Evolutionary conservation across 768 basidiomycete genomes (phyloP).

Genomic region (Suillus cothurnatus): DNA sequence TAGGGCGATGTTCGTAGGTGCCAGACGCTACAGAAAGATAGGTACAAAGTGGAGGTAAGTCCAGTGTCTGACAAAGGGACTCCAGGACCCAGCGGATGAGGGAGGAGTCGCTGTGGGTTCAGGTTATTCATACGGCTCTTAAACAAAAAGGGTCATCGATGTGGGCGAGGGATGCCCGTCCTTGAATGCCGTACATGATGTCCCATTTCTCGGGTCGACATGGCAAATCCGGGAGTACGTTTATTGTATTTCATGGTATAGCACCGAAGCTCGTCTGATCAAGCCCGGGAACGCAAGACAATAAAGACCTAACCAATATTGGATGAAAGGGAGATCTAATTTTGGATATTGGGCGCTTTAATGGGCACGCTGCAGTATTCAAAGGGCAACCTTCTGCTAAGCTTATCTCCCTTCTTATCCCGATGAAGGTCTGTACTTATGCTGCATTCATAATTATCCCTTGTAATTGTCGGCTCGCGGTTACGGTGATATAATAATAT

Average conservation of each 20-base stretch:
- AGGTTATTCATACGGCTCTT: conserved; percentile 13
- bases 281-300: conserved; percentile 8
- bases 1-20: conserved; percentile 18
- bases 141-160: conserved; percentile 12
- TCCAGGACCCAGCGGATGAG: conserved; percentile 20
- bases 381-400: not conserved
- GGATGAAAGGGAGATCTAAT: conserved; percentile 14
- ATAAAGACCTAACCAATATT: conserved; percentile 11
- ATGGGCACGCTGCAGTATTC: not conserved
- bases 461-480: not conserved
- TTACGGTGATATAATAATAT: not conserved
- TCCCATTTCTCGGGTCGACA: not conserved
- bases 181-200: not conserved
- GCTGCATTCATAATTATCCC: not conserved
- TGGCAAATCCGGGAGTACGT: conserved; percentile 1
- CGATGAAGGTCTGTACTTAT: not conserved
- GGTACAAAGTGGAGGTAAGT: conserved; percentile 7
- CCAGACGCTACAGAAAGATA: conserved; percentile 25
- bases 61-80: conserved; percentile 11
- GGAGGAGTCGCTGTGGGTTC: conserved; percentile 10
- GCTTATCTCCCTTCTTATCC: not conserved
- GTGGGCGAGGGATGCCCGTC: not conserved
- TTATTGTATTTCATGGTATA: conserved; percentile 14
- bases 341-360: conserved; percentile 7
- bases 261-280: conserved; percentile 6